Evolutionary conservation across 768 basidiomycete genomes (phyloP), one percentile per base, ranked within the genome.

Genomic region (Zangia roseola): DNA sequence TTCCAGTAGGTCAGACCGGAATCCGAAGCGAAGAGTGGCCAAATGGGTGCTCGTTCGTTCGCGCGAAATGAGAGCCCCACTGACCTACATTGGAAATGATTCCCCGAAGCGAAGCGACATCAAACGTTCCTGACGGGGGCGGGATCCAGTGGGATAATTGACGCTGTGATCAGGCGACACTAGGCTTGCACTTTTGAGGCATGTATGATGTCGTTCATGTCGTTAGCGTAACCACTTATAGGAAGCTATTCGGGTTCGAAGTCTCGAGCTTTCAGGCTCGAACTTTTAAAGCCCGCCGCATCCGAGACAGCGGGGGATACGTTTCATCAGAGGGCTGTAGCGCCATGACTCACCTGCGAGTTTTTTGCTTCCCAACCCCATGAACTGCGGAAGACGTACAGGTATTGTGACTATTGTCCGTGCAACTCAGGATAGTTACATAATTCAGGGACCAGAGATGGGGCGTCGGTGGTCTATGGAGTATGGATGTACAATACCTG

Each of bases 1-100:
- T 20, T 39, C 6, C 35, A 23, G 7, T 23, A 17, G 35, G 16
- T n/a, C 19, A 21, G n/a, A 24, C n/a, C 38, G 17, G 21, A 16
- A 9, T 6, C 9, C 14, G 43, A 35, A 40, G 45, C 43, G 43
- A 41, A 56, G 60, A 61, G 58, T 61, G 49, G 57, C 60, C 43
- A 49, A 62, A 53, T 52, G 45, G 9, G 46, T 60, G 35, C 49
- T 23, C 21, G 20, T 49, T 20, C 13, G 19, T 17, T 25, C 21
- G n/a, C 20, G 19, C 9, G 16, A 16, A 31, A 31, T 31, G 31
- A 31, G 31, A 31, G 14, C 13, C 19, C 7, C 26, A 17, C 9
- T 34, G 40, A 46, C 25, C 42, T 12, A 41, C 37, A 42, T 40
- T 43, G 38, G 33, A 39, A 34, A 33, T 33, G 38, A 14, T 40